These are phyloP conservation scores for Vaccinium corymbosum DNA, from an alignment of 148 eudicot species.

Conservation along the genomic window DNA sequence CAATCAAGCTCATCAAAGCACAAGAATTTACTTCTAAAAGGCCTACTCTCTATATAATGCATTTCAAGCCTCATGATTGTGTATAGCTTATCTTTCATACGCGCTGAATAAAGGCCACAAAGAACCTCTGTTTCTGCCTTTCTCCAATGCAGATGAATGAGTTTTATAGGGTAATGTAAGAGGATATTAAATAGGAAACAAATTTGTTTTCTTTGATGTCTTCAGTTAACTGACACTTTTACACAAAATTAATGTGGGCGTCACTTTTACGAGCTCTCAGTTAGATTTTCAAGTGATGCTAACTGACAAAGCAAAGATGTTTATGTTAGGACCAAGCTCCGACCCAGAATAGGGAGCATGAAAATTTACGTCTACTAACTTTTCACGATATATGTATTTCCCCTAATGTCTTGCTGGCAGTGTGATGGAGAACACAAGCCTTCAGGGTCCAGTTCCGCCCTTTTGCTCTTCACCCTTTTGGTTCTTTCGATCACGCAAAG, in stretches of 20 bases:
- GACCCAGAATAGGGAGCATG: background rate
- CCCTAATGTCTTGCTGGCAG: conserved; percentile 31
- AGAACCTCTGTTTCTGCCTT: background rate
- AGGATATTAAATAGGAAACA: background rate
- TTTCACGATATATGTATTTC: background rate
- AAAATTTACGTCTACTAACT: background rate
- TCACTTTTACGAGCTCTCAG: background rate
- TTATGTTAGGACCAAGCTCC: background rate
- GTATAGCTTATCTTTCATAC: background rate
- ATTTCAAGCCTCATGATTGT: background rate
- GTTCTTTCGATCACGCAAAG: too few species aligned
- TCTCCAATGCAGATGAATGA: background rate
- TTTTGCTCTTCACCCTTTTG: conserved; percentile 42
- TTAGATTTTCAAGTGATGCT: background rate
- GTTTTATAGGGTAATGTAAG: background rate
- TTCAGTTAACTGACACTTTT: background rate
- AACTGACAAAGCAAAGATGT: background rate
- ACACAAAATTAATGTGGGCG: background rate
- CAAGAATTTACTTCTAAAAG: background rate
- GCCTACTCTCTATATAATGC: background rate
- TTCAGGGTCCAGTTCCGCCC: conserved; percentile 58
- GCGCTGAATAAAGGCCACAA: background rate
- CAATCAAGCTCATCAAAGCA: background rate
- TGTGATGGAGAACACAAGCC: conserved; percentile 46
- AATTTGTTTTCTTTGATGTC: background rate